A percentile compares a stretch with the other conserved stretches of the same genome.
These are phyloP conservation scores for Nepenthes mirabilis DNA, from an alignment of 148 eudicot genomes.

Conservation along the genomic window DNA sequence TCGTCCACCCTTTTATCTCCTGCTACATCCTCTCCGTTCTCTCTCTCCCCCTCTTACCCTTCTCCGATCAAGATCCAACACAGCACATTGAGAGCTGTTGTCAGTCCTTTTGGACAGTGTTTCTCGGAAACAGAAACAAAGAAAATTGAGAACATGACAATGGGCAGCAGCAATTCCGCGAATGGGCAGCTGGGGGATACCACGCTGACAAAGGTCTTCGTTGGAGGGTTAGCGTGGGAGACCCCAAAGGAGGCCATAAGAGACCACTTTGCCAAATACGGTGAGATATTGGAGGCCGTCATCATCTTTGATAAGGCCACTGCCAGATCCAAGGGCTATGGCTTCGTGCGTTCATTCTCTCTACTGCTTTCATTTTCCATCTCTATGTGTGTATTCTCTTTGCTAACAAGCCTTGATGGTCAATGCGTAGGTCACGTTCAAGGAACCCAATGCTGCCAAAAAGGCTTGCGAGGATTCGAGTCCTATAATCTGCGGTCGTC, in stretches of 20 bases:
- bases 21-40: no score
- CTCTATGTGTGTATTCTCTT: no score
- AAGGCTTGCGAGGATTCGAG: conserved; percentile 34
- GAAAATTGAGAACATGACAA: not conserved
- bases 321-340: conserved; percentile 25
- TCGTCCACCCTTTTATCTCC: not conserved
- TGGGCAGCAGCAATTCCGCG: not conserved
- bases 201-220: conserved; percentile 22
- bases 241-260: conserved; percentile 16
- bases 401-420: not conserved
- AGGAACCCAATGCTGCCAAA: conserved; percentile 38
- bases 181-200: conserved; percentile 9
- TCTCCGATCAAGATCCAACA: no score
- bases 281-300: conserved; percentile 25
- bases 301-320: conserved; percentile 22
- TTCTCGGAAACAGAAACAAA: not conserved
- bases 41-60: no score
- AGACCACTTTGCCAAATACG: conserved; percentile 13
- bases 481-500: conserved; percentile 44
- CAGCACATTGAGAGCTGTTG: no score
- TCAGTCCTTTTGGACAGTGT: no score
- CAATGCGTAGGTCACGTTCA: conserved; percentile 29
- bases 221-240: conserved; percentile 24
- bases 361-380: not conserved
- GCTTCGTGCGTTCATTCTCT: conserved; percentile 13